Conservation (phyloP, 108 stramenopile genomes). For the Epithemia pelagica region DNA sequence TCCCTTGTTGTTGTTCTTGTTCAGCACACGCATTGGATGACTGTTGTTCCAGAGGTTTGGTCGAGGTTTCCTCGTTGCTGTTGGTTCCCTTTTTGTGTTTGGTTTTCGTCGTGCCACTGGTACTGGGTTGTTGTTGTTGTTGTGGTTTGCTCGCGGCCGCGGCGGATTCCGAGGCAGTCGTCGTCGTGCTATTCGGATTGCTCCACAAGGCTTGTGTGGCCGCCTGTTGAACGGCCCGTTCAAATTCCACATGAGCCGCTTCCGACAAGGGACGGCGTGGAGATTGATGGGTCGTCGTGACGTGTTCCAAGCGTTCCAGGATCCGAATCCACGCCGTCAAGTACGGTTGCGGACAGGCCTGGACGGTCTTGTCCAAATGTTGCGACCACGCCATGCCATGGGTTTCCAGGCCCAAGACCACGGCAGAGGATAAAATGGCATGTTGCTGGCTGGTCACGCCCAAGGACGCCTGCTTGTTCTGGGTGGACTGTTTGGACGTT, state of each 20-base stretch:
- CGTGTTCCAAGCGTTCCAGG: not conserved
- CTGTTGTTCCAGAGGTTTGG: not conserved
- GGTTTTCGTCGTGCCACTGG: too few species aligned
- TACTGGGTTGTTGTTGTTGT: constrained; percentile 6
- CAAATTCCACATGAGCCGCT: not conserved
- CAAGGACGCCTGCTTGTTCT: not conserved
- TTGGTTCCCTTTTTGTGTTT: not conserved
- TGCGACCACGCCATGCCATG: not conserved
- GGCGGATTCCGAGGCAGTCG: constrained; percentile 5
- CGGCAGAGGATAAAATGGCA: not conserved
- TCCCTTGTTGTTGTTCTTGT: too few species aligned
- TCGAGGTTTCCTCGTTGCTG: constrained; percentile 11
- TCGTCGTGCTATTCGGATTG: not conserved
- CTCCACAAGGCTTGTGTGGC: too few species aligned
- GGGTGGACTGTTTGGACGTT: not conserved
- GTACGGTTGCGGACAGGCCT: not conserved
- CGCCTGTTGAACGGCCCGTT: not conserved
- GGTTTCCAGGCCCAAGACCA: not conserved
- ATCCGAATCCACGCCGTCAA: not conserved
- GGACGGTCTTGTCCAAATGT: not conserved
- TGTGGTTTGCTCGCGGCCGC: constrained; percentile 10
- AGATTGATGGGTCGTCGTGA: not conserved
- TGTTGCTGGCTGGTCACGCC: not conserved
- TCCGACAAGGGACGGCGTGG: not conserved
- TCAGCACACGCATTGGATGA: too few species aligned